Evolutionary conservation across 371 early-diverging fungal genomes (phyloP).

Genomic region (Circinella minor): DNA sequence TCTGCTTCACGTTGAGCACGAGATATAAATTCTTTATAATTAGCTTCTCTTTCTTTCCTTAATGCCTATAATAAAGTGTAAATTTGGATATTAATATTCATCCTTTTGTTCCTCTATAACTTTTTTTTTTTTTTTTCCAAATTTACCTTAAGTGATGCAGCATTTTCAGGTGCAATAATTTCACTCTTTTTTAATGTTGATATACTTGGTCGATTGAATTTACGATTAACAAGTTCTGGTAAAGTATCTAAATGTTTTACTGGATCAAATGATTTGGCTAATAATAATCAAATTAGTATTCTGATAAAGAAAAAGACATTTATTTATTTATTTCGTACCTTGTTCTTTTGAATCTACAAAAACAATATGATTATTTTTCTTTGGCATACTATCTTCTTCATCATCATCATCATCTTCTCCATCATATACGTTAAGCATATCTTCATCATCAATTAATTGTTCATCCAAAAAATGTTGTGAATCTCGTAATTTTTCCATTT

Average conservation of each 20-base stretch:
- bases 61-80: neutral
- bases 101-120: neutral
- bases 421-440: conserved; percentile 41
- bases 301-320: neutral
- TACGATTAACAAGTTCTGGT: conserved; percentile 81
- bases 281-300: neutral
- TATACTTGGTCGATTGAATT: conserved; percentile 78
- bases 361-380: conserved; percentile 77
- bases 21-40: conserved; percentile 72
- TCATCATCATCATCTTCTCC: conserved; percentile 37
- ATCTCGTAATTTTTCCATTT: conserved; percentile 75
- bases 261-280: conserved; percentile 68
- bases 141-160: conserved; percentile 25
- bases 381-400: conserved; percentile 37
- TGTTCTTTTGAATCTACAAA: conserved; percentile 88
- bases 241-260: conserved; percentile 83
- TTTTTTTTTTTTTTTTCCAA: neutral
- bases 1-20: conserved; percentile 82
- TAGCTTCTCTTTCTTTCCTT: conserved; percentile 48
- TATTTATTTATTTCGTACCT: conserved; percentile 32
- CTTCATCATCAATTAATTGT: conserved; percentile 48
- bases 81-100: neutral
- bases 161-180: conserved; percentile 36
- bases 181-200: conserved; percentile 58
- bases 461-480: conserved; percentile 69